These are phyloP conservation scores for Mycena rebaudengoi DNA, from an alignment of 768 basidiomycete species.

Conservation along the genomic window DNA sequence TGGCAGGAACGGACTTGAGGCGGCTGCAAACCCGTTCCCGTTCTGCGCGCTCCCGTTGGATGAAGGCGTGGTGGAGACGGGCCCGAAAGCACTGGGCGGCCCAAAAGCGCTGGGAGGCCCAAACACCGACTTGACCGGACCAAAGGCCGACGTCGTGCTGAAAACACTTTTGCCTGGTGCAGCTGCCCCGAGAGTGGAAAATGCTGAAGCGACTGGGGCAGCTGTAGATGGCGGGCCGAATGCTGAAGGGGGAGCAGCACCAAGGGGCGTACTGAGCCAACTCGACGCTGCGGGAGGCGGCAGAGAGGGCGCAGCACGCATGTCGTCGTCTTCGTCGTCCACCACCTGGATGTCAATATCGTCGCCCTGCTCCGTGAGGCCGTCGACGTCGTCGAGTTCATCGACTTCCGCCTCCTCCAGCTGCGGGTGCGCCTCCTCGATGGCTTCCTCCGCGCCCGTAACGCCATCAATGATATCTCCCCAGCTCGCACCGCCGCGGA, in stretches of 20 bases:
- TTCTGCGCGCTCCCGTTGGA: background rate
- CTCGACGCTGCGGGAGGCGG: conserved; percentile 12
- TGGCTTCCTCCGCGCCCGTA: conserved; percentile 33
- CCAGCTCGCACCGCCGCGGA: conserved; percentile 64
- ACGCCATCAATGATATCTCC: conserved; percentile 77
- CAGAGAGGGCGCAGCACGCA: conserved; percentile 8
- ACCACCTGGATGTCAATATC: conserved; percentile 6
- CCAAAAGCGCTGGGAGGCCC: conserved; percentile 10
- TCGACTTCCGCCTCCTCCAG: conserved; percentile 33
- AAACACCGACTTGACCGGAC: conserved; percentile 34
- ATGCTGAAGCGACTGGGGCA: conserved; percentile 43
- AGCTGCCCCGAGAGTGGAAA: conserved; percentile 47
- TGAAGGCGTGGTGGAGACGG: background rate
- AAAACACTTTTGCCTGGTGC: conserved; percentile 44
- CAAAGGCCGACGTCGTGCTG: conserved; percentile 46
- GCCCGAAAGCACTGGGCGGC: conserved; percentile 10
- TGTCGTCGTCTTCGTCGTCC: conserved; percentile 10
- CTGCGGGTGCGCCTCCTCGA: conserved; percentile 33
- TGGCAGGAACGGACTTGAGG: background rate
- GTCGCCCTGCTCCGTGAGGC: conserved; percentile 16
- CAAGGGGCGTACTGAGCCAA: conserved; percentile 16
- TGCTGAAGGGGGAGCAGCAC: conserved; percentile 19
- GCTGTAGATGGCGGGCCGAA: conserved; percentile 27
- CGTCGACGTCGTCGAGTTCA: conserved; percentile 21
- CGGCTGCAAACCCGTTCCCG: background rate